Percentiles rank a stretch among this genome's conserved stretches.
Conservation (phyloP, 805 yeast genomes). For the Scheffersomyces coipomensis region DNA sequence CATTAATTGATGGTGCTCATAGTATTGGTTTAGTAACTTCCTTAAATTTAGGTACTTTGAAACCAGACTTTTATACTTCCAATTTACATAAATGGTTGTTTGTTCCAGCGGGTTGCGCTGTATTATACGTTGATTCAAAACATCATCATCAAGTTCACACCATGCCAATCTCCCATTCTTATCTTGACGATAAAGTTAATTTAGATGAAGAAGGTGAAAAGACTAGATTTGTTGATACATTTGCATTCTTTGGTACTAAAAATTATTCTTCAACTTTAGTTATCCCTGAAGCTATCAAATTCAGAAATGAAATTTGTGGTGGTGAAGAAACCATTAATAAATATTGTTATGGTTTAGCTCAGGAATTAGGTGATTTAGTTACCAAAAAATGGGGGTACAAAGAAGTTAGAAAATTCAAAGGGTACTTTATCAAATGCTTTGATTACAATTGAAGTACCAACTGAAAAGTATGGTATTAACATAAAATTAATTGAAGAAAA, state of each 20-base stretch:
- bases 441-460: conserved; percentile 44
- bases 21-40: conserved; percentile 52
- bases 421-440: conserved; percentile 37
- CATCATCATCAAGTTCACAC: conserved; percentile 53
- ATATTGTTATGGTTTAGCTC: conserved; percentile 48
- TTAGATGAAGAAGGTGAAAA: conserved; percentile 17
- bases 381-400: conserved; percentile 39
- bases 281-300: conserved; percentile 50
- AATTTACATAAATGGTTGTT: conserved; percentile 73
- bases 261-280: conserved; percentile 42
- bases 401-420: conserved; percentile 33
- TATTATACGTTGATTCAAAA: conserved; percentile 53
- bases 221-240: conserved; percentile 41
- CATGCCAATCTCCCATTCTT: conserved; percentile 55
- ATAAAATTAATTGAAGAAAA: conserved; percentile 3
- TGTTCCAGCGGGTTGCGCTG: conserved; percentile 57
- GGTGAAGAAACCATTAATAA: conserved; percentile 53
- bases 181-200: conserved; percentile 29
- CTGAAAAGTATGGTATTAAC: conserved; percentile 7
- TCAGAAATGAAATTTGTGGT: conserved; percentile 54
- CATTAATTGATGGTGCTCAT: conserved; percentile 75
- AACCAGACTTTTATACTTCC: conserved; percentile 61
- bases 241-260: conserved; percentile 50
- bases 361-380: conserved; percentile 39
- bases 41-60: conserved; percentile 34